Base-by-base conservation (phyloP, 768 basidiomycete species). In the Tricholoma terreum region DNA sequence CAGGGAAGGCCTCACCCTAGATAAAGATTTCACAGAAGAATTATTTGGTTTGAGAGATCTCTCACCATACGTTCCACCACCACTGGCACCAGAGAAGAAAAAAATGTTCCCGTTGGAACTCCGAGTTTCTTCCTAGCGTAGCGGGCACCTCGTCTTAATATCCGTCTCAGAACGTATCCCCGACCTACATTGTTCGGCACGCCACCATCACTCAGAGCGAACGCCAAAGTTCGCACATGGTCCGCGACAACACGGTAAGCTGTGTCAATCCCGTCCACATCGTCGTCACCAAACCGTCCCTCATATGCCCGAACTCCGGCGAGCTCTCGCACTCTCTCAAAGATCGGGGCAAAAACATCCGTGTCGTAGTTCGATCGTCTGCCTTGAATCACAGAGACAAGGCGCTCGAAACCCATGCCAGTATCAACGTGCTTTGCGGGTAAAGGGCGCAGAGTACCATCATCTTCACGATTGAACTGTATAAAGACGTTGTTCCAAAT, bases 401-500 rank as follows among this genome's bases (percentile, higher is more conserved):
- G 80, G 52, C 97, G 92, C 71, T 99, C 97, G 72, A 97, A 99
- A 42, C 97, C 97, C 95, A 99, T 94, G 51, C 97, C 97, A 6
- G 97, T 99, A 69, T 99, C 97, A 60, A 99, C 91, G 65, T 99
- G 97, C 73, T 94, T 94, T 31, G 87, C 84, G 22, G 97, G 97
- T 12, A 99, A 82, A 1, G 83, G 58, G 52, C 82, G 85, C 14
- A 99, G 81, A 17, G 86, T 84, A 38, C 90, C 89, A 56, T 95
- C 90, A 43, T 85, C 83, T 71, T 98, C 96, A 48, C 97, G 90
- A 70, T 99, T 98, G 78, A 90, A 99, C 67, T 98, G 95, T 68
- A 99, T 98, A 71, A 98, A 99, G 56, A 99, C 97, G 70, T 97
- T 98, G 78, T 99, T 99, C 97, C 97, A 99, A 63, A 99, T 95